phyloP scores from a whole-genome alignment of 2,329 filamentous ascomycete species.

The Cryphonectria radicalis region DNA sequence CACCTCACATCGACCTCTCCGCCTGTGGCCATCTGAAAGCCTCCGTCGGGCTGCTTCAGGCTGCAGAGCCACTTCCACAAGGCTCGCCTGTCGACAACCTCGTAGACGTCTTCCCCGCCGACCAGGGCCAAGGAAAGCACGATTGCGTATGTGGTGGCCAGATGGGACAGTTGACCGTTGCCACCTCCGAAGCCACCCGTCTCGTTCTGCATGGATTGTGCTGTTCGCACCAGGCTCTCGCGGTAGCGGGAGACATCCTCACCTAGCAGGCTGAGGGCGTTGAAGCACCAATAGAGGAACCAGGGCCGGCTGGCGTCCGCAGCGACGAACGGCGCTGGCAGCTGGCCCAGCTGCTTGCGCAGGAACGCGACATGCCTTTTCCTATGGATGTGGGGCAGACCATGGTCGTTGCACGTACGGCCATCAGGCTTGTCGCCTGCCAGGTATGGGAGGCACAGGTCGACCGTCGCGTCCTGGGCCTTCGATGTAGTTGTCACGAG shows the following conservation, averaged over 20 bases:
- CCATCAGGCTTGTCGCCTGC: constrained; percentile 52
- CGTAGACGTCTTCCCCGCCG: constrained; percentile 73
- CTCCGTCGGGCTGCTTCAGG: constrained; percentile 85
- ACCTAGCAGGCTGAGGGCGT: constrained; percentile 75
- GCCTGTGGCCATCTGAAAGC: constrained; percentile 84
- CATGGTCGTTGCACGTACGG: constrained; percentile 65
- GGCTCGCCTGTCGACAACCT: constrained; percentile 76
- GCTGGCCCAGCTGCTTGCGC: constrained; percentile 57
- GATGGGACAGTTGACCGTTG: constrained; percentile 86
- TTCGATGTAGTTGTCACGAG: constrained; percentile 70
- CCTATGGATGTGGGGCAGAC: constrained; percentile 75
- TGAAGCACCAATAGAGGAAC: constrained; percentile 91
- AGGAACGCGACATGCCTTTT: constrained; percentile 66
- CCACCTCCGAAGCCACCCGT: constrained; percentile 90
- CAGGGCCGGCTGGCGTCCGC: constrained; percentile 90
- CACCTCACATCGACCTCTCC: constrained; percentile 92
- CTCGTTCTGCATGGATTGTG: constrained; percentile 79
- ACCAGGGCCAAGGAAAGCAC: constrained; percentile 79
- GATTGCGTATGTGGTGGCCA: constrained; percentile 86
- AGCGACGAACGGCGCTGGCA: constrained; percentile 72
- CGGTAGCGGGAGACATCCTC: constrained; percentile 73
- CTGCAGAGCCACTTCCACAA: constrained; percentile 92
- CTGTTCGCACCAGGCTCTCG: constrained; percentile 72
- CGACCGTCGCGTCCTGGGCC: constrained; percentile 70
- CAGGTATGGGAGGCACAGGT: constrained; percentile 72